phyloP scores from a whole-genome alignment of 345 rosid genomes.

The Rhizophora mangle region DNA sequence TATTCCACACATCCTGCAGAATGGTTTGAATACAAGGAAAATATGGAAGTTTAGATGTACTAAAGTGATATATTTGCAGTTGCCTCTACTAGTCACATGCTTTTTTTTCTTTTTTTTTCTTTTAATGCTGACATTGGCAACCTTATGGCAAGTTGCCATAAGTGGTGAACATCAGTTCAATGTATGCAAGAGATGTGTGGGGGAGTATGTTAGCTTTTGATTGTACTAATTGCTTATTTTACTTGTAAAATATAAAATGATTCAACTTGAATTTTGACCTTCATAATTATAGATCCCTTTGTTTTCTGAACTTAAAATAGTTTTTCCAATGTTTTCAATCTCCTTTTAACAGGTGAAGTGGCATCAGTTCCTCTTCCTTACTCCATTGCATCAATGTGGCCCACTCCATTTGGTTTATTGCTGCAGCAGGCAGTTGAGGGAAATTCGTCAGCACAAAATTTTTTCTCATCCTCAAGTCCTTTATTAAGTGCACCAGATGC shows the following conservation, averaged over 20 bases:
- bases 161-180: too few species aligned
- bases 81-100: too few species aligned
- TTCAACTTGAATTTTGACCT: background rate
- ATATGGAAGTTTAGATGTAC: too few species aligned
- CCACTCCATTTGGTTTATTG: slow-evolving; percentile 85
- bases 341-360: slow-evolving; percentile 62
- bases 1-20: too few species aligned
- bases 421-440: slow-evolving; percentile 67
- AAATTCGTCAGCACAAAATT: slow-evolving; percentile 34
- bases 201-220: too few species aligned
- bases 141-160: too few species aligned
- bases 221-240: background rate
- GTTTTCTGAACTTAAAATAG: slow-evolving; percentile 3
- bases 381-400: slow-evolving; percentile 74
- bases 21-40: too few species aligned
- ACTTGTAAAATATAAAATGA: background rate
- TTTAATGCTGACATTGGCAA: too few species aligned
- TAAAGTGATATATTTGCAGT: too few species aligned
- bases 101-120: too few species aligned
- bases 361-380: slow-evolving; percentile 66
- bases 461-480: slow-evolving; percentile 52
- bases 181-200: too few species aligned
- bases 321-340: background rate
- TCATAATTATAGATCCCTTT: background rate
- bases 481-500: slow-evolving; percentile 51